A percentile compares a stretch with the other conserved stretches of the same genome.
Evolutionary conservation across 345 rosid species (phyloP).

Genomic region (Populus nigra): DNA sequence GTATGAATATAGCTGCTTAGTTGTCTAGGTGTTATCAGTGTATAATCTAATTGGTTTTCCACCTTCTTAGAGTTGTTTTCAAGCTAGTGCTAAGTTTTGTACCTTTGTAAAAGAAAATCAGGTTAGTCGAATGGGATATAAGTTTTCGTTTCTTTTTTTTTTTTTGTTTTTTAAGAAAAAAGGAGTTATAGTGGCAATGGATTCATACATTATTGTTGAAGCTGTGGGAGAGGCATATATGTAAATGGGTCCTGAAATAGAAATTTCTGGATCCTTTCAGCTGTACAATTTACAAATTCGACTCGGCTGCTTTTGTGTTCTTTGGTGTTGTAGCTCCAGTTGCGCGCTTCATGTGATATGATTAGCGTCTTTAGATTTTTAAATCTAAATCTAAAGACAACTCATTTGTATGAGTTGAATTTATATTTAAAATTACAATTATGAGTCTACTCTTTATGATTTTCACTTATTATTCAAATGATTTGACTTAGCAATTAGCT

Average conservation of each 20-base stretch:
- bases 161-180: background rate
- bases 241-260: conserved; percentile 18
- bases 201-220: conserved; percentile 2
- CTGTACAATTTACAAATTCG: background rate
- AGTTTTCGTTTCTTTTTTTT: background rate
- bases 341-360: too few species aligned
- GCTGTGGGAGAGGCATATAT: conserved; percentile 7
- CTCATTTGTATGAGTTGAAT: too few species aligned
- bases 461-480: too few species aligned
- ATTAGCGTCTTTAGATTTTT: too few species aligned
- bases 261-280: background rate
- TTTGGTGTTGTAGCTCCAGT: too few species aligned
- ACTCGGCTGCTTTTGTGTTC: too few species aligned
- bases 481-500: too few species aligned
- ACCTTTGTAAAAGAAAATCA: conserved; percentile 30
- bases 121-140: conserved; percentile 12
- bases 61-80: conserved; percentile 11
- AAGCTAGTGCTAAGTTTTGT: conserved; percentile 13
- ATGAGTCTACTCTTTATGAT: too few species aligned
- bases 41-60: conserved; percentile 10
- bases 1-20: conserved; percentile 10
- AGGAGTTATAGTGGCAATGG: background rate
- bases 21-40: conserved; percentile 22
- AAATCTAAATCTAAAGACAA: too few species aligned
- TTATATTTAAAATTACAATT: too few species aligned